Evolutionary conservation across 805 yeast species (phyloP).

Genomic region (Metschnikowia similis): DNA sequence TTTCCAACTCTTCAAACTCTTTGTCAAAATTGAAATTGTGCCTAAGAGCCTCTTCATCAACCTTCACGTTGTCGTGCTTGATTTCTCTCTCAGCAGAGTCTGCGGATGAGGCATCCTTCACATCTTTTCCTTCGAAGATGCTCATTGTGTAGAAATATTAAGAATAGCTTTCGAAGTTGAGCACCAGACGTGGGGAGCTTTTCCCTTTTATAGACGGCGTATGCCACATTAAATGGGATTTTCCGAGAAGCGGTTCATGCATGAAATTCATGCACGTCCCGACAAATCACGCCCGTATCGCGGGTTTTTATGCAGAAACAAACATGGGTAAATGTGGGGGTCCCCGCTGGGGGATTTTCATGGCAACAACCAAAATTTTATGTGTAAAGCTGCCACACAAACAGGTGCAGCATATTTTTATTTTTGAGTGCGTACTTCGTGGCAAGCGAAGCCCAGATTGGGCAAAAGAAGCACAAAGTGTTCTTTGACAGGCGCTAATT

Average conservation of each 20-base stretch:
- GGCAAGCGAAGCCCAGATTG: not conserved
- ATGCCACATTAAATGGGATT: not conserved
- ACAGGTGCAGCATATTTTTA: not conserved
- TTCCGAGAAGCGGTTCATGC: not conserved
- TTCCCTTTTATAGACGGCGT: not conserved
- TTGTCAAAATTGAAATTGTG: constrained; percentile 31
- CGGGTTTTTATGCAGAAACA: constrained; percentile 1
- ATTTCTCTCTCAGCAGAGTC: constrained; percentile 15
- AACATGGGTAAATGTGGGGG: not conserved
- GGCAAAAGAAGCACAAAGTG: too few relatives aligned
- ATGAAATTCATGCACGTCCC: not conserved
- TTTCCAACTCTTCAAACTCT: constrained; percentile 32
- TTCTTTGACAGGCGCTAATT: not conserved
- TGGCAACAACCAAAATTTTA: not conserved
- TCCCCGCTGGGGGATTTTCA: not conserved
- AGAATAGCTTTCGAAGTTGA: not conserved
- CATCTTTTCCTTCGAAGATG: constrained; percentile 16
- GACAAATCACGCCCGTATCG: constrained; percentile 1
- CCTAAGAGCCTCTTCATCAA: constrained; percentile 27
- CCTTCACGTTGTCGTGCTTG: constrained; percentile 20
- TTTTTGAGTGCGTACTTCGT: not conserved
- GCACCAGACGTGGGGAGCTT: not conserved
- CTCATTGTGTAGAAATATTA: constrained; percentile 10
- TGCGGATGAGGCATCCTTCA: constrained; percentile 15
- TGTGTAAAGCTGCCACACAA: not conserved